These are phyloP conservation scores for Agarophyton chilense DNA, from an alignment of 23 red algal species.

Conservation along the genomic window DNA sequence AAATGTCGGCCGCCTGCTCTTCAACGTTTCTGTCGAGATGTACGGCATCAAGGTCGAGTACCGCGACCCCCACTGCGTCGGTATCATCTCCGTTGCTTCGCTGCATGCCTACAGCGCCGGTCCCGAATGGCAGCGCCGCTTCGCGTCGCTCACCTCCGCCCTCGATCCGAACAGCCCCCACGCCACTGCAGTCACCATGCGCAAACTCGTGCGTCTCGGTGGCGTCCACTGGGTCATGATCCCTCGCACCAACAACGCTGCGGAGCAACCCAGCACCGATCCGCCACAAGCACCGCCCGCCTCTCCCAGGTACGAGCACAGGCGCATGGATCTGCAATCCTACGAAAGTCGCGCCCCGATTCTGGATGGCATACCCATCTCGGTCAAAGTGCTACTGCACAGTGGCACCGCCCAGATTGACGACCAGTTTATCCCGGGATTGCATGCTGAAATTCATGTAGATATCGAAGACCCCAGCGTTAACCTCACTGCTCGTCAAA, in stretches of 20 bases:
- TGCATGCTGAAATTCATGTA: conserved; percentile 59
- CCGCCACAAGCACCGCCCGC: neutral
- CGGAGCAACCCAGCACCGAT: neutral
- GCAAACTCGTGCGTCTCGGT: conserved; percentile 50
- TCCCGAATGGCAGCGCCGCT: conserved; percentile 45
- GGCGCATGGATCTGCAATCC: conserved; percentile 38
- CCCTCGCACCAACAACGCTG: neutral
- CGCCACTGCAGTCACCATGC: conserved; percentile 56
- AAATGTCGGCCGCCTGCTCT: conserved; percentile 54
- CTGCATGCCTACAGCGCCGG: conserved; percentile 60
- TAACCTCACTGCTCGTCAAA: conserved; percentile 56
- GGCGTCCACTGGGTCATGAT: conserved; percentile 67
- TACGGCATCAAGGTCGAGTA: conserved; percentile 69
- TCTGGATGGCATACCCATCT: conserved; percentile 51
- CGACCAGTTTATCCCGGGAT: conserved; percentile 6
- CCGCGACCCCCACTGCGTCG: conserved; percentile 54
- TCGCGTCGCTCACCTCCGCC: conserved; percentile 34
- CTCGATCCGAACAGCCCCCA: conserved; percentile 4
- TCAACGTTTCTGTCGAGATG: conserved; percentile 63
- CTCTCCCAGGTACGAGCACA: neutral
- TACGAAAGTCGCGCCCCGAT: conserved; percentile 56
- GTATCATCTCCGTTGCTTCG: conserved; percentile 45
- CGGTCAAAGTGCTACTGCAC: conserved; percentile 40
- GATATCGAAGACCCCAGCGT: conserved; percentile 63
- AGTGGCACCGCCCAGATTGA: conserved; percentile 23